Base-by-base conservation (phyloP, 257 asterid genomes). In the Euphrasia confusa region DNA sequence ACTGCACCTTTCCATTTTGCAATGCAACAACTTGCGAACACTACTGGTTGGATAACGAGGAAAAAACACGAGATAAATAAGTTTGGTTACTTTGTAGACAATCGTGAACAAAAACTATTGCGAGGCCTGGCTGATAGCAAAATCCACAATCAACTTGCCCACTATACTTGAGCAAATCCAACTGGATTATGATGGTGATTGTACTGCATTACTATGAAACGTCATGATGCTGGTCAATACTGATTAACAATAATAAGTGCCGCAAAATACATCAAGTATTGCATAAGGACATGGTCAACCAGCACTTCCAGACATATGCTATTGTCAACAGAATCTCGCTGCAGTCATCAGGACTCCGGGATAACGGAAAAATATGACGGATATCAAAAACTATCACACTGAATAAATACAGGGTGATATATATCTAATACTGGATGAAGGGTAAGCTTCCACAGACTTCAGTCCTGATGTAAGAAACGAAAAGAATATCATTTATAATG, bases 401-500 rank as follows among this genome's bases (percentile, higher is more conserved):
- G 35, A 21, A 24, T 17, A 54, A 13, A 54, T 8, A 21, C 3
- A 52, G 57, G 18, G 39, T 15, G 13, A 24, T 4, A 53, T 13
- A 75, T 73, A 77, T 58, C 82, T 77, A 81, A 65, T 6, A 21
- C 24, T 21, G 0, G 24, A 21, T 21, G 24, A 21, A 21, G 24
- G 24, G 24, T 21, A 21, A 21, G 1, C 24, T 21, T 21, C 24
- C 66, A 71, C 64, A 75, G 71, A 72, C 83, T 69, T 67, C 82
- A 69, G 67, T 67, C 86, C 87, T 80, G 79, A 56, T 18, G 52
- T 49, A 17, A 58, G 42, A 37, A 10, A 35, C 49, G 26, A 40
- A 21, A 21, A 12, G 62, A 10, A 13, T 3, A 44, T 7, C 45
- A 60, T 56, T 24, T 27, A 48, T 21, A 52, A 28, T 58, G 50